A percentile compares a stretch with the other conserved stretches of the same genome.
Evolutionary conservation across 352 stramenopile genomes (phyloP).

Genomic region (Globisporangium camurandrum): DNA sequence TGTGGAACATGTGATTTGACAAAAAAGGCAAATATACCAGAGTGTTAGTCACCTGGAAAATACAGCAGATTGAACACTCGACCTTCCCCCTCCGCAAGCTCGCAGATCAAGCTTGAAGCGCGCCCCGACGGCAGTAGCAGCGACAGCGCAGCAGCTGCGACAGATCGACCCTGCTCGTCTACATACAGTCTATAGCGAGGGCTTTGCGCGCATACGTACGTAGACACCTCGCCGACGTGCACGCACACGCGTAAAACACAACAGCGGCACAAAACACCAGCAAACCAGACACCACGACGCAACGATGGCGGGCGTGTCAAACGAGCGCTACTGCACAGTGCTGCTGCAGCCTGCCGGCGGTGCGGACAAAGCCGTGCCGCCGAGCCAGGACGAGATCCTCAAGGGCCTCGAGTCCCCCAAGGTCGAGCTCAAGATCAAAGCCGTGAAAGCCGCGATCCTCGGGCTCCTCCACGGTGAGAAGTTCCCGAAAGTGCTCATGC

Average conservation of each 20-base stretch:
- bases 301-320: conserved; percentile 42
- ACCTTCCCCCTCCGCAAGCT: too few relatives aligned
- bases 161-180: too few relatives aligned
- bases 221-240: neutral
- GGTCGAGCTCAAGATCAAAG: conserved; percentile 95
- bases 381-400: conserved; percentile 94
- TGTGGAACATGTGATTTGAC: too few relatives aligned
- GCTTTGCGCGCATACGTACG: neutral
- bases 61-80: too few relatives aligned
- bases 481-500: conserved; percentile 98
- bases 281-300: neutral
- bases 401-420: conserved; percentile 95
- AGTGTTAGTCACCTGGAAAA: too few relatives aligned
- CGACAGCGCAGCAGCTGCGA: too few relatives aligned
- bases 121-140: too few relatives aligned
- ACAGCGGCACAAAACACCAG: neutral
- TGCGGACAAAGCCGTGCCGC: conserved; percentile 54
- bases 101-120: too few relatives aligned
- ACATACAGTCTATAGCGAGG: too few relatives aligned
- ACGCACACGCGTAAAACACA: neutral
- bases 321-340: conserved; percentile 85
- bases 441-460: conserved; percentile 98
- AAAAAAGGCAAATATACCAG: too few relatives aligned
- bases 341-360: conserved; percentile 52
- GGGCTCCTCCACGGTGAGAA: conserved; percentile 97